Base-by-base conservation (phyloP, 768 basidiomycete genomes). In the Leccinum truebloodii region DNA sequence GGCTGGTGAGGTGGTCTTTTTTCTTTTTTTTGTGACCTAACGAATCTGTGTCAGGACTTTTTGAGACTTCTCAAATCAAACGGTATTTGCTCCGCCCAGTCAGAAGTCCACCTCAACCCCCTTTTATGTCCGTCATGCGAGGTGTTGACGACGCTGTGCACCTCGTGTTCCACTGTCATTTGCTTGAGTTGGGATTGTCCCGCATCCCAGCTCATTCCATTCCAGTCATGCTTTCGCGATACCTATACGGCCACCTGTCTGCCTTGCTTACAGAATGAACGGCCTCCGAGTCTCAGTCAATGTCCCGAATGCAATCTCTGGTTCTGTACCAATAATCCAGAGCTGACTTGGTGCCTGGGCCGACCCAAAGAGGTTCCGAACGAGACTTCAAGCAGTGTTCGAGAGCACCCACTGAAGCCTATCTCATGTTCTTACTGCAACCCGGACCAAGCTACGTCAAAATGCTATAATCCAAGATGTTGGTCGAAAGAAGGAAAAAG, bases 281-380 rank as follows among this genome's bases (percentile, higher is more conserved):
- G 26, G 10, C 14, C 26, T 26, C 26, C 26, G 26, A 26, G 32
- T 24, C 62, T 70, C 0, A 65, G 63, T 24, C 52, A 69, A 57
- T 69, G 69, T 41, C 69, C 69, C 18, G 10, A 54, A 9, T 71
- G 67, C 52, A 10, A 60, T 24, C 58, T 61, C 52, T 71, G 69
- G 69, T 67, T 61, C 49, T 66, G 67, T 26, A 1, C 26, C 26
- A 26, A 0, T 50, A 1, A 22, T 9, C 2, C 4, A 4, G 69
- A 71, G 5, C 22, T 70, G 58, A 60, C 46, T 1, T 71, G 69
- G 69, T 71, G 69, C 52, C 46, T 55, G 1, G 69, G 70, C 44
- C 65, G 69, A 54, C 69, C 69, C 1, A 63, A 39, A 37, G 54
- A 60, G 0, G 2, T 0, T 35, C 6, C 6, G 13, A 14, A 35